Conservation (phyloP, 345 rosid genomes). For the Gossypium stocksii region DNA sequence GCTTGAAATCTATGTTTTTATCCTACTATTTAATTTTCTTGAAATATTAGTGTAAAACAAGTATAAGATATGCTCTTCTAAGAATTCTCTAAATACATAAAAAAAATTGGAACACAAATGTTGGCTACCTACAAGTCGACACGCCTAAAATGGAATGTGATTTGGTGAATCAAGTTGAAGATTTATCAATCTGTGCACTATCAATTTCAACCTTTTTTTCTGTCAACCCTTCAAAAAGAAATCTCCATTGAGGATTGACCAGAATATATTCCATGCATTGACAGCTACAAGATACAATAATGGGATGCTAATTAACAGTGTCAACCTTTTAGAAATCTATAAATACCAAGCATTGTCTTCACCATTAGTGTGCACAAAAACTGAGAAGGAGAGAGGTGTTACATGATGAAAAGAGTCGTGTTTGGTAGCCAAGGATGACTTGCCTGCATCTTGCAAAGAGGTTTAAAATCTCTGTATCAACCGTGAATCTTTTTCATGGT, state of each 20-base stretch:
- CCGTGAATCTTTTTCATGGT: background rate
- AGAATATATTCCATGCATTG: slow-evolving; percentile 2
- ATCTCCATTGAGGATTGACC: background rate
- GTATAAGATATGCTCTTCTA: no score
- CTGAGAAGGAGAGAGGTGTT: slow-evolving; percentile 25
- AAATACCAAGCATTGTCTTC: background rate
- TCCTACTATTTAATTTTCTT: no score
- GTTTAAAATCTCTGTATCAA: background rate
- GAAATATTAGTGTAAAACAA: no score
- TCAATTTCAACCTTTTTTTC: background rate
- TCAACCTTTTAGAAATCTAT: background rate
- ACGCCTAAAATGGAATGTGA: no score
- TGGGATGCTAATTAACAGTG: background rate
- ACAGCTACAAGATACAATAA: background rate
- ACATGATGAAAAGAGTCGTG: slow-evolving; percentile 40
- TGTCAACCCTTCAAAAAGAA: no score
- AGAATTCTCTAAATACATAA: no score
- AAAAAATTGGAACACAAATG: no score
- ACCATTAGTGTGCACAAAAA: no score
- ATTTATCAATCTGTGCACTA: background rate
- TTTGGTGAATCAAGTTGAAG: no score
- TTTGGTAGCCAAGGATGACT: slow-evolving; percentile 57
- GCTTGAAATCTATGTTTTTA: no score
- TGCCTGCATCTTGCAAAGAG: slow-evolving; percentile 32
- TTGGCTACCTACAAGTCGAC: no score